Percentiles rank a stretch among this genome's conserved stretches.
Conservation (phyloP, 208 protist genomes). For the Naegleria lovaniensis region DNA sequence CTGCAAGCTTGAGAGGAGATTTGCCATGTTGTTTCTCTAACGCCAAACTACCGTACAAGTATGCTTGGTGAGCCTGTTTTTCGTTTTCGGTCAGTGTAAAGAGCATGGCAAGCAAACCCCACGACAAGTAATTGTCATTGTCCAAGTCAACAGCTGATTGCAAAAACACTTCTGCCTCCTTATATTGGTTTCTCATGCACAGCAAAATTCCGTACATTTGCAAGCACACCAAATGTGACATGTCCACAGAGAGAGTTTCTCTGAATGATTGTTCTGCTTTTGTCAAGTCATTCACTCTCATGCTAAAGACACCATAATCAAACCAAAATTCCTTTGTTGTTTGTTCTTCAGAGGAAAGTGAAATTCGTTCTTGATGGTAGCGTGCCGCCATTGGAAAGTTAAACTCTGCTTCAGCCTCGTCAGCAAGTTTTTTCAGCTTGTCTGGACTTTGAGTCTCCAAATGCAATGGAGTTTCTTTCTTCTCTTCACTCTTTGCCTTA, state of each 20-base stretch:
- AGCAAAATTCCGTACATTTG: conserved; percentile 69
- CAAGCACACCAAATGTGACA: conserved; percentile 53
- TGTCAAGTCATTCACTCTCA: conserved; percentile 58
- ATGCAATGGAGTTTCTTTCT: background rate
- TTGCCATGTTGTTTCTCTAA: background rate
- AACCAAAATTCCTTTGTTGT: conserved; percentile 47
- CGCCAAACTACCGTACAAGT: background rate
- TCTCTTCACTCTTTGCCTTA: background rate
- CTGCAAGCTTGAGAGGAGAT: background rate
- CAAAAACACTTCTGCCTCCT: conserved; percentile 74
- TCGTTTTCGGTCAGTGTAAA: conserved; percentile 43
- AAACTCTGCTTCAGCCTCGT: conserved; percentile 63
- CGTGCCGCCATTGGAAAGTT: conserved; percentile 56
- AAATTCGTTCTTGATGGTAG: conserved; percentile 68
- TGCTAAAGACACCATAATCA: conserved; percentile 68
- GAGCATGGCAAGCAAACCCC: conserved; percentile 61
- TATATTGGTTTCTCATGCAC: conserved; percentile 59
- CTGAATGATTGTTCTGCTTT: conserved; percentile 77
- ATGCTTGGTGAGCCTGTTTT: background rate
- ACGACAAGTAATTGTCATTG: conserved; percentile 50
- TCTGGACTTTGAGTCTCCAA: background rate
- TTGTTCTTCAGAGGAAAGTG: conserved; percentile 36
- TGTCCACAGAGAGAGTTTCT: conserved; percentile 67
- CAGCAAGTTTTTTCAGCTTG: conserved; percentile 58
- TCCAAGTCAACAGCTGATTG: conserved; percentile 61